Evolutionary conservation across 352 stramenopile species (phyloP), one percentile per base, ranked within the genome.

Genomic region (Globisporangium splendens): DNA sequence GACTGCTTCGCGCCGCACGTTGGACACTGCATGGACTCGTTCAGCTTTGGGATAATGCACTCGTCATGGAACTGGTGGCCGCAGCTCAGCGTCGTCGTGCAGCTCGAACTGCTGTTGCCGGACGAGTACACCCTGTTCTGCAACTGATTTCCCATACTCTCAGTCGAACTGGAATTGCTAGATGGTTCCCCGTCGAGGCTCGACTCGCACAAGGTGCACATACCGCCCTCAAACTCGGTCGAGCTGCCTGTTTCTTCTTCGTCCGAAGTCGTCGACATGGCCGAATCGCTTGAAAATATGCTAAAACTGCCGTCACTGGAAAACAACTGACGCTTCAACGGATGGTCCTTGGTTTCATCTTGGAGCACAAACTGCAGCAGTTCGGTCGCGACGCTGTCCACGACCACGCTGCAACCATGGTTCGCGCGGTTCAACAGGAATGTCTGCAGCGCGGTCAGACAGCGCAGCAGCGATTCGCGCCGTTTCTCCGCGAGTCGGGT

Each of bases 391-490:
- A 80, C 60, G n/a, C 41, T 50, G 46, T 69, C 50, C 66, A 78
- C 62, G 4, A 80, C 46, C 24, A 80, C 59, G 22, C 54, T 24
- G 50, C 73, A 83, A n/a, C 62, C 44, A 51, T 73, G 71, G 54
- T 80, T 80, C 10, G 42, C 61, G 44, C 67, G 59, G 10, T 62
- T 77, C 22, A 72, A 50, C 41, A 83, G 46, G n/a, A 71, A 72
- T 3, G 53, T 56, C 57, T 78, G 70, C 39, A 83, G 63, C 35
- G 62, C 68, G n/a, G 52, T 62, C 48, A 83, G 28, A 38, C 54
- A 62, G 49, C 62, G 64, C 11, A 72, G 53, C 24, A 79, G 63
- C n/a, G 58, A 59, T 6, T 54, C 48, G 46, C 64, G 50, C 33
- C 62, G 68, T 20, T 50, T 46, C 49, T 69, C 65, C 2, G n/a